phyloP scores from a whole-genome alignment of 2,329 filamentous ascomycete species.

The Amauroascus niger region DNA sequence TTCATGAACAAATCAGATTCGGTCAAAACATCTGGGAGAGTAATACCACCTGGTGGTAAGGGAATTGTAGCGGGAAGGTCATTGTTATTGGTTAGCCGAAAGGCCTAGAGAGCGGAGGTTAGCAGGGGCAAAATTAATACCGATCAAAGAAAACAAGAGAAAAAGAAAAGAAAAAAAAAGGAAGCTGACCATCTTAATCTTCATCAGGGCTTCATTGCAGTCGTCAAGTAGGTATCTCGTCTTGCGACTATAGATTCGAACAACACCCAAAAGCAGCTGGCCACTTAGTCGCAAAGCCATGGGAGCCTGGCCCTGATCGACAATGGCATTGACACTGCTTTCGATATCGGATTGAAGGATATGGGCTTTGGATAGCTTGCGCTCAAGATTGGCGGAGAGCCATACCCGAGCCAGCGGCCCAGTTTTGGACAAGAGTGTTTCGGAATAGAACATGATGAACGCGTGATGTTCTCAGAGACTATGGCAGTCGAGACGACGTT shows the following conservation, averaged over 20 bases:
- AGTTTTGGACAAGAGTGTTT: constrained; percentile 90
- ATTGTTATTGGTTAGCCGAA: constrained; percentile 87
- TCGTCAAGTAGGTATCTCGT: constrained; percentile 93
- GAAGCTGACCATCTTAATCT: constrained; percentile 97
- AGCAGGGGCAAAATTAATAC: constrained; percentile 20
- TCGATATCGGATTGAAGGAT: constrained; percentile 91
- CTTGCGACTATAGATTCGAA: constrained; percentile 95
- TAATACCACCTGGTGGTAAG: constrained; percentile 70
- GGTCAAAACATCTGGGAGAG: constrained; percentile 84
- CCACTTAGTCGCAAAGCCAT: constrained; percentile 91
- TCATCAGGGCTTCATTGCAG: constrained; percentile 93
- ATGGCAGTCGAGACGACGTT: neutral
- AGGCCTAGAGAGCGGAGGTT: constrained; percentile 54
- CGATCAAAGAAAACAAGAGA: neutral
- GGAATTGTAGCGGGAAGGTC: constrained; percentile 79
- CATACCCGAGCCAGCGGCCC: constrained; percentile 95
- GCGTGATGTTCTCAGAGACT: neutral
- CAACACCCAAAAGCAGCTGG: constrained; percentile 87
- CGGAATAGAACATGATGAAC: constrained; percentile 83
- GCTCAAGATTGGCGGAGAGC: constrained; percentile 95
- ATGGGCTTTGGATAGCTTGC: constrained; percentile 94
- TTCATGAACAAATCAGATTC: constrained; percentile 86
- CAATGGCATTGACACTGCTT: constrained; percentile 90
- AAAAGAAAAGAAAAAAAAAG: neutral
- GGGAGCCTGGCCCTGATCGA: constrained; percentile 82